Percentiles rank a stretch among this genome's conserved stretches.
These are phyloP conservation scores for Acer campestre DNA, from an alignment of 345 rosid species.

Conservation along the genomic window DNA sequence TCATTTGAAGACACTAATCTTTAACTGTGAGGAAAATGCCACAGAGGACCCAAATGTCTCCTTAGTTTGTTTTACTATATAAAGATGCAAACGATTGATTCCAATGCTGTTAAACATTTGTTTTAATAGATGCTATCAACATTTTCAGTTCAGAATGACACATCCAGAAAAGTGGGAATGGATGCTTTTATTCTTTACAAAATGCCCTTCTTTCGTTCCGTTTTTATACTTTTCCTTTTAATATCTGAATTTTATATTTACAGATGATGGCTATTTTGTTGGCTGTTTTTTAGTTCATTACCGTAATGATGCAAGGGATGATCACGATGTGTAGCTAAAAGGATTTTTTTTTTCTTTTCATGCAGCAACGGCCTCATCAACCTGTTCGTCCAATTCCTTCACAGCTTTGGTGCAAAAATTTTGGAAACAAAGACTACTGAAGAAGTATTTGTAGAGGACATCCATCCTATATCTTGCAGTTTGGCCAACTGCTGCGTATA, in stretches of 20 bases:
- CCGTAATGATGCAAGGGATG: neutral
- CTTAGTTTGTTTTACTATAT: neutral
- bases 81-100: neutral
- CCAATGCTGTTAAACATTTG: neutral
- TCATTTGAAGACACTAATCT: neutral
- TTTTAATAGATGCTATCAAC: neutral
- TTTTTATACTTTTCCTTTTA: neutral
- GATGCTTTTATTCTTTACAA: neutral
- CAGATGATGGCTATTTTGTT: neutral
- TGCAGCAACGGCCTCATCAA: constrained; percentile 97
- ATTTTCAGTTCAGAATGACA: neutral
- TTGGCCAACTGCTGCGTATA: constrained; percentile 5
- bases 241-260: neutral
- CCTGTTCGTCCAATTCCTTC: constrained; percentile 98
- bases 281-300: neutral
- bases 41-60: neutral
- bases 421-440: constrained; percentile 80
- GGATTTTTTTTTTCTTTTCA: constrained; percentile 14
- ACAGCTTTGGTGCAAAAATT: constrained; percentile 99
- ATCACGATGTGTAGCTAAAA: constrained; percentile 13
- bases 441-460: too few species aligned
- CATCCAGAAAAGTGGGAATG: neutral
- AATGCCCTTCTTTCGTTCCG: neutral
- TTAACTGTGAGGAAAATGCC: neutral
- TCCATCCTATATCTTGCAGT: too few species aligned